Base-by-base conservation (phyloP, 2,329 filamentous ascomycete species). In the Ramularia endophylla region DNA sequence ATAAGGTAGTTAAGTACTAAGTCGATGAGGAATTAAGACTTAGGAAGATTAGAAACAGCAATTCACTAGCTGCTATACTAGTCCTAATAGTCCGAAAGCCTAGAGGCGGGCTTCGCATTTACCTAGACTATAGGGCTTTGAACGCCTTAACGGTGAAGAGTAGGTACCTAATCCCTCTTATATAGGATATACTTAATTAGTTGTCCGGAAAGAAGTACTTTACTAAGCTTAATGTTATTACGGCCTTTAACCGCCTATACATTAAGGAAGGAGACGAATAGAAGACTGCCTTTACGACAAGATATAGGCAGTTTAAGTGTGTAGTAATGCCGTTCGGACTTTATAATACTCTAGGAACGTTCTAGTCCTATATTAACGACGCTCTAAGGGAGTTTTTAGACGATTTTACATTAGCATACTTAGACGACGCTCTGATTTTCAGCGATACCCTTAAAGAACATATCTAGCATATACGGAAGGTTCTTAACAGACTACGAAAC, bases 311-410 rank as follows among this genome's bases (percentile, higher is more conserved):
- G 19, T 36, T 36, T 19, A 19, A 36, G 18, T 36, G 19, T 20
- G 7, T 36, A 7, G 15, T 36, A 19, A 36, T 36, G 15, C 33
- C 33, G 13, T 36, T 36, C n/a, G n/a, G n/a, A n/a, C n/a, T n/a
- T n/a, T n/a, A n/a, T n/a, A n/a, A n/a, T n/a, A n/a, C n/a, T n/a
- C n/a, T n/a, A n/a, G n/a, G n/a, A n/a, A n/a, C n/a, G n/a, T n/a
- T n/a, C n/a, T n/a, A n/a, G n/a, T n/a, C n/a, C n/a, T n/a, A n/a
- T n/a, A n/a, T n/a, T n/a, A n/a, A n/a, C n/a, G n/a, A n/a, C n/a
- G n/a, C n/a, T n/a, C 27, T 29, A 29, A 29, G 27, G 11, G 15
- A 29, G 15, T 6, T 29, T 12, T 13, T 29, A 11, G 11, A 4
- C 15, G 15, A 11, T 11, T 3, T 29, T 13, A 12, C 11, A 11